These are phyloP conservation scores for Prunus yedoensis DNA, from an alignment of 331 rosid species.

Conservation along the genomic window DNA sequence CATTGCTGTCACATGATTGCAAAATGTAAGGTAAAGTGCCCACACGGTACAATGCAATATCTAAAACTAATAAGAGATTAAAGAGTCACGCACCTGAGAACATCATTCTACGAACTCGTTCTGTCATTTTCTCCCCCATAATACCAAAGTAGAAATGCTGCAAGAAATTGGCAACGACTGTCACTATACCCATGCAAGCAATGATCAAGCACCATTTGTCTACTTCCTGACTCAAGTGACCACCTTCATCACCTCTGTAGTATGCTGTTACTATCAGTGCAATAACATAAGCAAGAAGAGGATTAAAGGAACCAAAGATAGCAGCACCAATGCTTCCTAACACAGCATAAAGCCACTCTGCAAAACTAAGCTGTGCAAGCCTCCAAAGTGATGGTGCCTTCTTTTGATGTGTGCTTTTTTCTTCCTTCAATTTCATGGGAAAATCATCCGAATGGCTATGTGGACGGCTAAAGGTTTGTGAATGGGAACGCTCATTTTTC, in stretches of 20 bases:
- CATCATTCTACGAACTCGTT: conserved; percentile 99
- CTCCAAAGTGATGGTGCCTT: conserved; percentile 91
- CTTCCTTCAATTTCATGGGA: conserved; percentile 46
- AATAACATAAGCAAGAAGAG: conserved; percentile 95
- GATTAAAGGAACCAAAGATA: conserved; percentile 97
- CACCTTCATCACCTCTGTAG: conserved; percentile 40
- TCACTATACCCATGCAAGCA: conserved; percentile 95
- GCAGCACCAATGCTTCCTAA: conserved; percentile 98
- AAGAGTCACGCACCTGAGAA: conserved; percentile 72
- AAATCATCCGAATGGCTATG: conserved; percentile 77
- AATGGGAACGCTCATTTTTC: conserved; percentile 95
- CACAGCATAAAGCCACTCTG: conserved; percentile 99
- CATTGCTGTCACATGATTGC: conserved; percentile 71
- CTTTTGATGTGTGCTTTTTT: conserved; percentile 45
- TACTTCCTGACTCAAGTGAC: conserved; percentile 52
- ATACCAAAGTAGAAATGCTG: conserved; percentile 99
- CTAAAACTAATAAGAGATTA: conserved; percentile 6
- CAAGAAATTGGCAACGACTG: conserved; percentile 95
- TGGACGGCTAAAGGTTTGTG: conserved; percentile 96
- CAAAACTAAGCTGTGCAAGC: conserved; percentile 90
- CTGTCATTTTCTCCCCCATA: conserved; percentile 99
- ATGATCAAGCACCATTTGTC: conserved; percentile 95
- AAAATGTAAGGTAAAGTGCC: conserved; percentile 26
- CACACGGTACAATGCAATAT: background rate
- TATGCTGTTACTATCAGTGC: conserved; percentile 84